Base-by-base conservation (phyloP, 2,329 filamentous ascomycete species). In the Fusarium haematococcum region DNA sequence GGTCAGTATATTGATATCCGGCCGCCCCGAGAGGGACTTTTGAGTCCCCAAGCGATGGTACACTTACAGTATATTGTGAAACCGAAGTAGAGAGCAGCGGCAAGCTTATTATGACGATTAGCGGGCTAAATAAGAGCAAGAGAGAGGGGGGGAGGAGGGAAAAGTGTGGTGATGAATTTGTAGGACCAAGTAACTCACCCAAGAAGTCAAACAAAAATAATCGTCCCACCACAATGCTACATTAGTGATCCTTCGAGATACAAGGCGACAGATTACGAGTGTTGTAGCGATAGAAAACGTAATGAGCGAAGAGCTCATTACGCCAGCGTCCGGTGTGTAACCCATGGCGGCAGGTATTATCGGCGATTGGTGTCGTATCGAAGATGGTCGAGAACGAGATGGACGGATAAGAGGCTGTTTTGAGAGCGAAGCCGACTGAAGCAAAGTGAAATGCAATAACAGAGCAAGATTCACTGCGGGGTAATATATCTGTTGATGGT, bases 31-130 rank as follows among this genome's bases (percentile, higher is more conserved):
- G 11, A 23, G 8, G 14, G 16, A 3, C 3, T 20, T 3, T 8
- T 14, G 32, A 33, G 32, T 4, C 10, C 3, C 20, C n/a, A 14
- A 27, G 39, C 16, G 5, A n/a, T 37, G 2, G 16, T 62, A 5
- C 8, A 62, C 69, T 8, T 70, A 73, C 70, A 73, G 54, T 73
- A 73, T 3, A 73, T 54, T 2, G 67, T 35, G 37, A 73, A 73
- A 18, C 70, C 14, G 20, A 73, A 73, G 45, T 73, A 73, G 5
- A 73, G 20, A 48, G 58, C 45, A 27, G 70, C 70, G 6, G 70
- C 32, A 6, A 30, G 6, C 70, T 73, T 18, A 39, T 8, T 8
- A 27, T 23, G 2, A 11, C 25, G 16, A 27, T 67, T 52, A 67
- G 65, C 10, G 7, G 39, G 4, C 16, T 11, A 13, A 59, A 64